Base-by-base conservation (phyloP, 345 rosid genomes). In the Citrus mangshanensis region DNA sequence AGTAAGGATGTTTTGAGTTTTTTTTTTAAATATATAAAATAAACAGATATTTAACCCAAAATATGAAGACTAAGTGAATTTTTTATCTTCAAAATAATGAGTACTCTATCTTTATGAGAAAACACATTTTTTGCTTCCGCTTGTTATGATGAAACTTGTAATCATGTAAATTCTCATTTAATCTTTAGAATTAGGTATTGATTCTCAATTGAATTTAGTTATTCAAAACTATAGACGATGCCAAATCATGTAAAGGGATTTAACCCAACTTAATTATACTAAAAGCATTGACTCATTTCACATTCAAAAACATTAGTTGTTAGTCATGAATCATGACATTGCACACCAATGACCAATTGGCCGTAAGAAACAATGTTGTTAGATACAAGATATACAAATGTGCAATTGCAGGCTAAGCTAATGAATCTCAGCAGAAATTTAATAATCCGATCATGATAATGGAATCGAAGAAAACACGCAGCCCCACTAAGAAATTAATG, bases 401-500 rank as follows among this genome's bases (percentile, higher is more conserved):
- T 46, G 7, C 22, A 54, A 54, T 54, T 4, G 73, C 73, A 69
- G 46, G 59, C 35, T 46, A 25, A n/a, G 32, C 65, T 25, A 25
- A 64, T 64, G 0, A 54, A 54, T 54, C 68, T 34, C 77, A 49
- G 40, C 56, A 38, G 51, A 75, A 64, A 63, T 40, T 38, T 70
- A 56, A 66, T 63, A 67, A 78, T 54, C 19, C n/a, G 37, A 70
- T 21, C 25, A 68, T 5, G 32, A 62, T 40, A 61, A 68, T 68
- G 19, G 72, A 35, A 32, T 6, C 12, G 22, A 28, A 56, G 49
- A 70, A 28, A 74, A 67, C 65, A 68, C 74, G 38, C 24, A 64
- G 40, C 58, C 73, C 77, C 68, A 73, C 68, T 79, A 72, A 49
- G 84, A 69, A 59, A 80, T 88, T 82, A 86, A 80, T 84, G 79